Conservation (phyloP, 2,329 filamentous ascomycete genomes). For the Penicillium sp. region DNA sequence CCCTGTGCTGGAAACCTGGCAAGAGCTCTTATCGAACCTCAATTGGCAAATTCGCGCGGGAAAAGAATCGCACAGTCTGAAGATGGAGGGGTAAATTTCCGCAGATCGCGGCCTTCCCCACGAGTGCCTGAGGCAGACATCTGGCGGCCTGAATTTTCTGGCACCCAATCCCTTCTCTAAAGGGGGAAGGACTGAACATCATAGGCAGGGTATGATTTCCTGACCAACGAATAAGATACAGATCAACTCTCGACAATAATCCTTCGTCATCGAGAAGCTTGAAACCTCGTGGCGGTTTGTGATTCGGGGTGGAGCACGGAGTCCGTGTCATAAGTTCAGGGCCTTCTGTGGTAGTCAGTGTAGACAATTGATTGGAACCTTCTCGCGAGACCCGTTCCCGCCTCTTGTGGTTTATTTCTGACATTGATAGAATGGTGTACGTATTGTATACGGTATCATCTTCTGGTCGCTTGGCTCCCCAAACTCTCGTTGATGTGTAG, state of each 20-base stretch:
- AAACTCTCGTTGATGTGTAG: neutral
- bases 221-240: neutral
- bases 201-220: neutral
- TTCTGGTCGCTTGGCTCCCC: neutral
- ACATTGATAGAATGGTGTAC: neutral
- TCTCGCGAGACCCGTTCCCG: too few species aligned
- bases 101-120: constrained; percentile 22
- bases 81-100: constrained; percentile 39
- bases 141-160: neutral
- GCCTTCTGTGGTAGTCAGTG: neutral
- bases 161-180: neutral
- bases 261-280: too few species aligned
- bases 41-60: neutral
- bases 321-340: neutral
- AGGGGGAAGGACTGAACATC: neutral
- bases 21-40: neutral
- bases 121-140: constrained; percentile 26
- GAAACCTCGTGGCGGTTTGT: neutral
- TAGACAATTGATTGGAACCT: neutral
- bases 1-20: neutral
- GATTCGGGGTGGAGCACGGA: neutral
- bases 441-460: neutral
- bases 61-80: constrained; percentile 18
- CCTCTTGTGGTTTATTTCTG: too few species aligned
- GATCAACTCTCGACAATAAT: too few species aligned